These are phyloP conservation scores for Terfezia claveryi DNA, from an alignment of 495 filamentous ascomycete species.

Conservation along the genomic window DNA sequence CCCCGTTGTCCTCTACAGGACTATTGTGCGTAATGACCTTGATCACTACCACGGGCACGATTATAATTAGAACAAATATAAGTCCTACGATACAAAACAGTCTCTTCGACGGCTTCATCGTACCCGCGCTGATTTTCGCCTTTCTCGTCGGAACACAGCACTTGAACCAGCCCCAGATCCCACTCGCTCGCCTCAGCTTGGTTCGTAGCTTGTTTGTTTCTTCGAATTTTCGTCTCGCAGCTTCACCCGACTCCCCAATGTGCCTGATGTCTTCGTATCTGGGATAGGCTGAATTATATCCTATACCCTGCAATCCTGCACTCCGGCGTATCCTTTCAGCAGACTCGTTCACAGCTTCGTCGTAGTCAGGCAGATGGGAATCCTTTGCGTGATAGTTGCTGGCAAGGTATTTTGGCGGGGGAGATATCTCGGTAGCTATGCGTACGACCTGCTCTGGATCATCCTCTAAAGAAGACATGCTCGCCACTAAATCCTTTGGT, in stretches of 20 bases:
- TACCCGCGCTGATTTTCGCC: not conserved
- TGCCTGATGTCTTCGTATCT: too few species aligned
- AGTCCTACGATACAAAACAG: too few species aligned
- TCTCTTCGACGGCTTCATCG: not conserved
- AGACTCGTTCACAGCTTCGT: too few species aligned
- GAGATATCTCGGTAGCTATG: too few species aligned
- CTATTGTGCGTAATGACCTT: not conserved
- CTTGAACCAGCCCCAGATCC: not conserved
- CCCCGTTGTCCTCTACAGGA: not conserved
- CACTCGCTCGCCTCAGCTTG: not conserved
- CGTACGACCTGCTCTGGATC: too few species aligned
- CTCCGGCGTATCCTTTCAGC: too few species aligned
- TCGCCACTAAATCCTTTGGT: not conserved
- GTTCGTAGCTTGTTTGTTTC: not conserved
- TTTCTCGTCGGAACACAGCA: not conserved
- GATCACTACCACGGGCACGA: not conserved
- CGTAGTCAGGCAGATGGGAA: too few species aligned
- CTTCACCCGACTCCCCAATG: not conserved
- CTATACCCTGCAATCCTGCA: too few species aligned
- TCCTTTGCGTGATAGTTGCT: too few species aligned
- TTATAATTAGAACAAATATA: not conserved
- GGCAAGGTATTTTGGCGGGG: too few species aligned
- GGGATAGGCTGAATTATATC: too few species aligned
- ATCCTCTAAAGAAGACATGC: not conserved
- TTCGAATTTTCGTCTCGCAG: not conserved